Conservation (phyloP, 257 asterid species). For the Scutellaria galericulata region DNA sequence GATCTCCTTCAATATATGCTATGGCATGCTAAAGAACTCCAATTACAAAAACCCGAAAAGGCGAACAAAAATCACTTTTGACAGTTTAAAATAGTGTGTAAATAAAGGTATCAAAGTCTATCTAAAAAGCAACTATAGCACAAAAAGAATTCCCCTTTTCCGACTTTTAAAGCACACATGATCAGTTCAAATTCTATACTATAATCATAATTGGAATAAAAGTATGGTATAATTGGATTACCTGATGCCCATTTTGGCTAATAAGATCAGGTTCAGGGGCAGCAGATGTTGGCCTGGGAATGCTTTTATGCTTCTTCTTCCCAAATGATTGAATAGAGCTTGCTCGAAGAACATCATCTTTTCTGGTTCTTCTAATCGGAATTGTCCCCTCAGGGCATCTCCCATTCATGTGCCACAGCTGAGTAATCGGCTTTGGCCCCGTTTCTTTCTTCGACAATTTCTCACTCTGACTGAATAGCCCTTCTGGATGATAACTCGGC, state of each 20-base stretch:
- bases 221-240: conserved; percentile 33
- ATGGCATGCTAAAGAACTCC: conserved; percentile 84
- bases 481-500: conserved; percentile 83
- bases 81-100: conserved; percentile 25
- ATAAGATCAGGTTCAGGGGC: conserved; percentile 62
- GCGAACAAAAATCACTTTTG: conserved; percentile 31
- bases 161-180: conserved; percentile 22
- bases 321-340: conserved; percentile 65
- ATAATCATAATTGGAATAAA: not conserved
- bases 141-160: conserved; percentile 28
- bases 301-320: conserved; percentile 54
- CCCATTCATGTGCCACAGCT: conserved; percentile 79
- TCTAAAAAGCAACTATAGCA: conserved; percentile 13
- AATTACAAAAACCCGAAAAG: conserved; percentile 39
- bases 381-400: conserved; percentile 77
- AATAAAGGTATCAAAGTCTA: conserved; percentile 1
- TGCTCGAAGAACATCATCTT: conserved; percentile 70
- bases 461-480: conserved; percentile 48
- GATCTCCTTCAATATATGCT: conserved; percentile 78
- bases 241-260: conserved; percentile 86
- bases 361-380: conserved; percentile 77
- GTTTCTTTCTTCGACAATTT: conserved; percentile 33
- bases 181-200: not conserved
- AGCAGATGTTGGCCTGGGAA: conserved; percentile 58
- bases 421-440: conserved; percentile 48